These are phyloP conservation scores for Exophiala viscosa DNA, from an alignment of 2,329 filamentous ascomycete species.

Conservation along the genomic window DNA sequence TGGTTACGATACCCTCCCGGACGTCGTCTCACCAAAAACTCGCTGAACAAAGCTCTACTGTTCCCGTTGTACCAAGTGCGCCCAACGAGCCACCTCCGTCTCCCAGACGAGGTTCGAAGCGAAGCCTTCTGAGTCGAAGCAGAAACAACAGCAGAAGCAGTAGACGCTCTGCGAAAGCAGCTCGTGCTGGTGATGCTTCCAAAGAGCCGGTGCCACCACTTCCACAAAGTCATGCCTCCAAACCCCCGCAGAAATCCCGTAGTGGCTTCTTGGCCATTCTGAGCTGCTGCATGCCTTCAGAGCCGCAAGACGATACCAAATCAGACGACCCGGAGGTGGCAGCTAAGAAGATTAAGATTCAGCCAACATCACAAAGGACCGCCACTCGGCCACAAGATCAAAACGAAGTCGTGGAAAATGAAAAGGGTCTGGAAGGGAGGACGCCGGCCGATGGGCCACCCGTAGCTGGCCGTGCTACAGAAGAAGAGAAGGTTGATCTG, in stretches of 20 bases:
- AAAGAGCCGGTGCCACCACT: slow-evolving; percentile 23
- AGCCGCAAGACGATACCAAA: slow-evolving; percentile 19
- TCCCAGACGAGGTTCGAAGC: slow-evolving; percentile 28
- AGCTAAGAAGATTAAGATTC: slow-evolving; percentile 28
- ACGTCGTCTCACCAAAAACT: slow-evolving; percentile 24
- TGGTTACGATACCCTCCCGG: slow-evolving; percentile 26
- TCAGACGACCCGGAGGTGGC: slow-evolving; percentile 27
- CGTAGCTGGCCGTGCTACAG: slow-evolving; percentile 4
- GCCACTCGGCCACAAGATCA: slow-evolving; percentile 21
- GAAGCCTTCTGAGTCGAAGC: slow-evolving; percentile 28
- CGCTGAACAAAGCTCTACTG: slow-evolving; percentile 9
- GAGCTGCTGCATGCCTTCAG: slow-evolving; percentile 26
- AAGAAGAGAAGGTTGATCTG: slow-evolving; percentile 16
- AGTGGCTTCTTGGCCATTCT: slow-evolving; percentile 27
- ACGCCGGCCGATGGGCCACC: slow-evolving; percentile 5
- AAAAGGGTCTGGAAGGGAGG: slow-evolving; percentile 17
- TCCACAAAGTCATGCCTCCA: slow-evolving; percentile 14
- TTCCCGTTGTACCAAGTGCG: slow-evolving; percentile 11
- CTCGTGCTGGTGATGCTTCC: slow-evolving; percentile 17
- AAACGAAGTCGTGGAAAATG: slow-evolving; percentile 19
- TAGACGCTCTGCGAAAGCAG: slow-evolving; percentile 24
- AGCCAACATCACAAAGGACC: slow-evolving; percentile 21
- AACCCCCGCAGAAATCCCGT: slow-evolving; percentile 23
- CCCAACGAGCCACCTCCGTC: slow-evolving; percentile 20
- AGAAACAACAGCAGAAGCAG: slow-evolving; percentile 28